These are phyloP conservation scores for Mycena chlorophos DNA, from an alignment of 768 basidiomycete genomes.

Conservation along the genomic window DNA sequence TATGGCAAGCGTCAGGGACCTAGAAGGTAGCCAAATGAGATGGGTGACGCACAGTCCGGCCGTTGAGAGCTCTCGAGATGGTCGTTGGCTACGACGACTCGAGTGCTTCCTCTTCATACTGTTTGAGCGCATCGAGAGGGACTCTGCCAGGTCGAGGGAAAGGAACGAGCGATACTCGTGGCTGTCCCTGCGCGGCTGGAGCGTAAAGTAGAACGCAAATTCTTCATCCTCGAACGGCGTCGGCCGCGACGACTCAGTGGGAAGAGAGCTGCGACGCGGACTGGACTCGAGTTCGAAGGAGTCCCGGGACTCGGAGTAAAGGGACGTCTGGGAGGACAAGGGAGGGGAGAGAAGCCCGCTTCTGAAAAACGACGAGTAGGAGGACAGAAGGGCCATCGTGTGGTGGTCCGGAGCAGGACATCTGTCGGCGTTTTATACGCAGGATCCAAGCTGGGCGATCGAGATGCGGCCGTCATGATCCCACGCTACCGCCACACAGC, in stretches of 20 bases:
- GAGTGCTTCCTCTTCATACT: constrained; percentile 33
- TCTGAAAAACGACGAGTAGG: constrained; percentile 45
- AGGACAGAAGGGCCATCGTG: constrained; percentile 36
- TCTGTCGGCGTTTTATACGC: no score
- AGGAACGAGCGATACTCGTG: constrained; percentile 44
- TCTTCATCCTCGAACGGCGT: constrained; percentile 18
- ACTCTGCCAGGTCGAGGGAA: constrained; percentile 50
- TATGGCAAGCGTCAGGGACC: neutral
- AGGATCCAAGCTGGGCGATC: no score
- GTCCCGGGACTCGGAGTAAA: constrained; percentile 6
- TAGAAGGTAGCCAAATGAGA: neutral
- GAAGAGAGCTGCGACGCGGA: constrained; percentile 21
- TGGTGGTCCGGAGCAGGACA: no score
- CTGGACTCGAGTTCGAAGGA: constrained; percentile 15
- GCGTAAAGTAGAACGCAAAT: constrained; percentile 39
- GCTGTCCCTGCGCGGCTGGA: constrained; percentile 33
- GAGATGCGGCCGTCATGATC: no score
- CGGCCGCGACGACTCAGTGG: constrained; percentile 22
- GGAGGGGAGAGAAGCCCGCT: constrained; percentile 40
- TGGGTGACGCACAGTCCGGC: constrained; percentile 5
- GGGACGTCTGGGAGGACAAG: constrained; percentile 11
- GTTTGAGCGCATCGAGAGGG: constrained; percentile 28
- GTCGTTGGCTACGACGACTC: neutral
- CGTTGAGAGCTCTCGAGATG: constrained; percentile 9
- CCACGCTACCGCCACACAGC: no score